These are phyloP conservation scores for Lecanicillium sp. DNA, from an alignment of 2,329 filamentous ascomycete species.

Conservation along the genomic window DNA sequence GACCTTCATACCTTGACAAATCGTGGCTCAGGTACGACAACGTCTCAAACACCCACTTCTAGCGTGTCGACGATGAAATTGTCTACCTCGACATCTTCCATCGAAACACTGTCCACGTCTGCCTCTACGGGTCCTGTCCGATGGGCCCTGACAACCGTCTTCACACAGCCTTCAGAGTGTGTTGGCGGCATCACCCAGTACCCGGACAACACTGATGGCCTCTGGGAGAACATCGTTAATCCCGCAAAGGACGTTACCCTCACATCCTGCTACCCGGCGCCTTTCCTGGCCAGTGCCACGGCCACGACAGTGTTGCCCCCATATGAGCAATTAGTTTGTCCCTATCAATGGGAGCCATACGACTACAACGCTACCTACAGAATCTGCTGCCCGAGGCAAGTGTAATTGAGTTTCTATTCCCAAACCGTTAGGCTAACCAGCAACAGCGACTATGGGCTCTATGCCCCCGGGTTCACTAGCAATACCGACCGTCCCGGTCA, in stretches of 20 bases:
- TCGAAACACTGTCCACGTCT: too few species aligned
- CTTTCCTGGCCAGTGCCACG: slow-evolving; percentile 1
- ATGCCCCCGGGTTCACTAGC: not conserved
- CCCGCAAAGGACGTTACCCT: not conserved
- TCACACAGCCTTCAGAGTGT: slow-evolving; percentile 4
- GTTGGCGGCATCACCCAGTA: slow-evolving; percentile 4
- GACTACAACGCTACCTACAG: slow-evolving; percentile 1
- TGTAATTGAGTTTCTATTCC: too few species aligned
- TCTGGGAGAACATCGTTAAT: not conserved
- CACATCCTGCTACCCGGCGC: slow-evolving; percentile 1
- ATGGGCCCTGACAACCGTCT: slow-evolving; percentile 3
- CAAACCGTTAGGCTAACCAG: too few species aligned
- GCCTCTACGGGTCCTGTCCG: not conserved
- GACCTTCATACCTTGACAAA: too few species aligned
- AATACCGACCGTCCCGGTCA: slow-evolving; percentile 2
- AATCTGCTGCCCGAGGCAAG: slow-evolving; percentile 7
- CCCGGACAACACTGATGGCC: not conserved
- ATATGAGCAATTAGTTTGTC: slow-evolving; percentile 2
- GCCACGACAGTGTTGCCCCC: slow-evolving; percentile 1
- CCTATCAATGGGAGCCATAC: slow-evolving; percentile 1
- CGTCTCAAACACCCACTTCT: too few species aligned
- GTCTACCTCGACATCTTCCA: too few species aligned
- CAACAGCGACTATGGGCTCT: too few species aligned
- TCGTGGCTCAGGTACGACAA: not conserved
- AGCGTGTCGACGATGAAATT: too few species aligned